Evolutionary conservation across 352 stramenopile species (phyloP), one percentile per base, ranked within the genome.

Genomic region (Phytophthora macrochlamydospora): DNA sequence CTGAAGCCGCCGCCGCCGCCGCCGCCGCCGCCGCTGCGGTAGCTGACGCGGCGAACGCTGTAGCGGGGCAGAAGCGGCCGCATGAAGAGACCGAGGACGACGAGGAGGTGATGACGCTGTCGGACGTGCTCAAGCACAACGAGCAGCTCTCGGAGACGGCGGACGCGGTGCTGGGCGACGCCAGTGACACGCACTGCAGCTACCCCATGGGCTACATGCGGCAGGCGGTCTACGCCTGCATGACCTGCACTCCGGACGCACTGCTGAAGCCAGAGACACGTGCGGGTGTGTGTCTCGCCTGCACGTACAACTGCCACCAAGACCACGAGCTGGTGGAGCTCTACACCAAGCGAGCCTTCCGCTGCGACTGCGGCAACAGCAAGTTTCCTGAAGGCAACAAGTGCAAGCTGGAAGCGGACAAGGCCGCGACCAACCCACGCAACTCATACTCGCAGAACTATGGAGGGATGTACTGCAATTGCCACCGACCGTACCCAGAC

Each of bases 361-460:
- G 82, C 30, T 92, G 84, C 55, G 84, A 92, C 57, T 92, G 84
- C 59, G 84, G 84, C 80, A 92, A 89, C 58, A 38, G 43, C 56
- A 86, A 85, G 56, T 89, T 92, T 51, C 73, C 70, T 8, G 62
- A 51, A 85, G 75, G 50, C 12, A 77, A 74, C 28, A 64, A 72
- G 30, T 93, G 85, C 76, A 79, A 82, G 58, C 60, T 93, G 8
- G 71, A 80, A 45, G 44, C 66, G 18, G 78, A 84, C 60, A 93
- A 93, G 62, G 69, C 71, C 9, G 14, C 54, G 9, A 58, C 51
- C 37, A 93, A 93, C 51, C 62, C 73, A 11, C 71, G 73, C 46
- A 93, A 93, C 67, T 61, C 51, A 45, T 93, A 93, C 69, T 90
- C 81, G 52, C 82, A 91, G 53, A 93, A 93, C 65, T 91, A 88